phyloP scores from a whole-genome alignment of 2,329 filamentous ascomycete genomes.

The Colletotrichum liriopes region DNA sequence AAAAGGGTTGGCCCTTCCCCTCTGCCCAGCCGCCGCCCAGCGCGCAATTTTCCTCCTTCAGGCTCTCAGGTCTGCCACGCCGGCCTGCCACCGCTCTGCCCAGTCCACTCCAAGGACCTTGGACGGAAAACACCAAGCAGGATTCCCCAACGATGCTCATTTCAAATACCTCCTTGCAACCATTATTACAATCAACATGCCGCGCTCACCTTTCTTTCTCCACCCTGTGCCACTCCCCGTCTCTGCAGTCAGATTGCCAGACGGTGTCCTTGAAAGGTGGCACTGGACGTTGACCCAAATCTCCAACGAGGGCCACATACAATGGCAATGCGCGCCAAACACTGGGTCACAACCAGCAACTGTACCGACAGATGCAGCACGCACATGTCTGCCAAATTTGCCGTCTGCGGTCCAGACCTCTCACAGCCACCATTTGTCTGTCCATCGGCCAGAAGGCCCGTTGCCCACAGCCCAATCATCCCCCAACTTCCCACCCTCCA shows the following conservation, averaged over 20 bases:
- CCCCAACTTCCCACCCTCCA: neutral
- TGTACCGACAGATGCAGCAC: neutral
- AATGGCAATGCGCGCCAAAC: conserved; percentile 20
- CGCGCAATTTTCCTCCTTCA: neutral
- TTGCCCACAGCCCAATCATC: conserved; percentile 23
- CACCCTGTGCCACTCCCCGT: conserved; percentile 2
- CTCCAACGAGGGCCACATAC: conserved; percentile 23
- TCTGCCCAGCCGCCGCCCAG: conserved; percentile 37
- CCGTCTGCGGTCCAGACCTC: conserved; percentile 27
- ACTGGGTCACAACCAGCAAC: neutral
- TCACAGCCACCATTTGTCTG: conserved; percentile 24
- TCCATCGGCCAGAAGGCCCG: conserved; percentile 13
- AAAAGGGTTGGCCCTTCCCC: neutral
- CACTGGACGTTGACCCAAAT: conserved; percentile 15
- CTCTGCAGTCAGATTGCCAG: neutral
- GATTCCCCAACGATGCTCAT: neutral
- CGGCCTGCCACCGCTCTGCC: conserved; percentile 21
- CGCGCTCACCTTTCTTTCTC: conserved; percentile 9
- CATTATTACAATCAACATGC: conserved; percentile 31
- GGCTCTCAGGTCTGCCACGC: neutral
- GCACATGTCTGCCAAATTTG: neutral
- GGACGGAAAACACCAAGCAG: neutral
- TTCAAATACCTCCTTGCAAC: conserved; percentile 11
- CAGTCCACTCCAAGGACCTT: conserved; percentile 23
- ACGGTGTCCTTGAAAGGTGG: neutral